Evolutionary conservation across 495 filamentous ascomycete genomes (phyloP).

Genomic region (Aspergillus asperescens): DNA sequence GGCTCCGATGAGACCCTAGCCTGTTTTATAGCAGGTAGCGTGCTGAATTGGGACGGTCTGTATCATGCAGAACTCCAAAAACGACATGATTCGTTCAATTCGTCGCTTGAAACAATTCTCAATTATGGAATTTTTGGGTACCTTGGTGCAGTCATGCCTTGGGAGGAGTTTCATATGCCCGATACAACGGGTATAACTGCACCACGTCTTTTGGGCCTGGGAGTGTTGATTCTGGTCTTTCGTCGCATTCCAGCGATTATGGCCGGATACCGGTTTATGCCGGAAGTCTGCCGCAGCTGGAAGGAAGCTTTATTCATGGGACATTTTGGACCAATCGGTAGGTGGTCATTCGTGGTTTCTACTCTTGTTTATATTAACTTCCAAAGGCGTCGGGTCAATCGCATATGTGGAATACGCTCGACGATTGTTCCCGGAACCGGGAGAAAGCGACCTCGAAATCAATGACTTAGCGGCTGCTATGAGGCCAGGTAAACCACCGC

Average conservation of each 20-base stretch:
- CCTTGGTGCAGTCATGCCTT: conserved; percentile 39
- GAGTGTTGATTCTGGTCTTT: conserved; percentile 31
- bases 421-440: conserved; percentile 47
- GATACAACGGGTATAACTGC: conserved; percentile 28
- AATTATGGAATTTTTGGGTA: conserved; percentile 44
- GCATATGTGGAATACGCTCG: conserved; percentile 48
- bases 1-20: conserved; percentile 39
- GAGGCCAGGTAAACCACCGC: conserved; percentile 29
- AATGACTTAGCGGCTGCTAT: conserved; percentile 47
- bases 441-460: conserved; percentile 47
- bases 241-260: conserved; percentile 36
- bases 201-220: conserved; percentile 27
- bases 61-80: conserved; percentile 32
- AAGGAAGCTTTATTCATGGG: conserved; percentile 41
- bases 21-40: conserved; percentile 36
- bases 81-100: conserved; percentile 39
- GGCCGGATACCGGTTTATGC: conserved; percentile 36
- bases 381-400: conserved; percentile 33
- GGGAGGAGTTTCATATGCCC: conserved; percentile 30
- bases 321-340: conserved; percentile 39
- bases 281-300: conserved; percentile 31
- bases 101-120: conserved; percentile 29
- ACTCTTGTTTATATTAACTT: conserved; percentile 3
- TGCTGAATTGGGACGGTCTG: conserved; percentile 37
- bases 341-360: neutral